A percentile compares a stretch with the other conserved stretches of the same genome.
phyloP scores from a whole-genome alignment of 495 filamentous ascomycete genomes.

The Penicillium chermesinum region DNA sequence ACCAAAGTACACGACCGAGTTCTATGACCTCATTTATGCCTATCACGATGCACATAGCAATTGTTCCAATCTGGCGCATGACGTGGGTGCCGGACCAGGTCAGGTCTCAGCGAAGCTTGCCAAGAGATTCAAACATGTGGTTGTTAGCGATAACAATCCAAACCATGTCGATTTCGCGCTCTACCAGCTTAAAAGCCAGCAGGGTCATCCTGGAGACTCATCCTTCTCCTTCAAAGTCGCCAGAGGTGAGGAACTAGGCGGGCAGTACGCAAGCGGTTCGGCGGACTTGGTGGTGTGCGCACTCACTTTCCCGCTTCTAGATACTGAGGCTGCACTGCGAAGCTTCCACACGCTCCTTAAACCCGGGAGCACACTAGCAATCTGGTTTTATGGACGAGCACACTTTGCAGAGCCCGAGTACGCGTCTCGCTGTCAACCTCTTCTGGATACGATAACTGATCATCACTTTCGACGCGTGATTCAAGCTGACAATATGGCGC shows the following conservation, averaged over 20 bases:
- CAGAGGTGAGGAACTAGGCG: background rate
- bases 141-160: background rate
- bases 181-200: background rate
- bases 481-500: background rate
- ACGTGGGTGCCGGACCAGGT: background rate
- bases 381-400: background rate
- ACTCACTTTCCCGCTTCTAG: background rate
- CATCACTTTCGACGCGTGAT: background rate
- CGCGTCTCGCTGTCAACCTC: background rate
- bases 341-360: background rate
- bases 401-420: background rate
- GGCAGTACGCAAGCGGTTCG: background rate
- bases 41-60: background rate
- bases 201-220: no score
- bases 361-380: background rate
- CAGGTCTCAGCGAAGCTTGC: background rate
- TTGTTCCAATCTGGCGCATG: background rate
- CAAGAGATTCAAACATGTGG: background rate
- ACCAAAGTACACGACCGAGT: background rate
- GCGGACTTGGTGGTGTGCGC: background rate
- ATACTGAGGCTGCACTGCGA: background rate
- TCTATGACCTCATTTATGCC: background rate
- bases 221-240: background rate
- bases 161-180: background rate
- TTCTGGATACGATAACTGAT: background rate